phyloP scores from a whole-genome alignment of 495 filamentous ascomycete species.

The Extremus antarcticus region DNA sequence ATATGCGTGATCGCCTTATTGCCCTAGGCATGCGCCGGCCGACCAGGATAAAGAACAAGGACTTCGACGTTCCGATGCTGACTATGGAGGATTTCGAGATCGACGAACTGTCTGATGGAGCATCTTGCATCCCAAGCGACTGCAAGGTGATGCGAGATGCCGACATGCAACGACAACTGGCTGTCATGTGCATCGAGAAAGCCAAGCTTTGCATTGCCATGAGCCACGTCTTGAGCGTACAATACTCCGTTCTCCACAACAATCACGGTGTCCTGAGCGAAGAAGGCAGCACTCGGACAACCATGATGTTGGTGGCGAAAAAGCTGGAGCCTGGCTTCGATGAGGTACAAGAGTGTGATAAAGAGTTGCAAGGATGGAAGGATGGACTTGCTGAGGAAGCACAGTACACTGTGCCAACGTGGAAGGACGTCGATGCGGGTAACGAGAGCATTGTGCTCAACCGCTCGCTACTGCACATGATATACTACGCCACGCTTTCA shows the following conservation, averaged over 20 bases:
- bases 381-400: constrained; percentile 57
- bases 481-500: constrained; percentile 76
- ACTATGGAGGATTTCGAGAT: constrained; percentile 75
- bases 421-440: constrained; percentile 35
- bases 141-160: constrained; percentile 56
- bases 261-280: constrained; percentile 52
- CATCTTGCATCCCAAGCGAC: constrained; percentile 49
- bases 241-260: constrained; percentile 81
- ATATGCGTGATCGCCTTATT: constrained; percentile 79
- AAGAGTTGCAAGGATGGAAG: constrained; percentile 62
- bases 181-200: constrained; percentile 81
- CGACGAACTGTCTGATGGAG: constrained; percentile 49
- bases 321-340: constrained; percentile 68
- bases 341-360: constrained; percentile 61
- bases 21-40: constrained; percentile 83
- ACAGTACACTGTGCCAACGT: constrained; percentile 42
- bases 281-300: constrained; percentile 62
- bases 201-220: constrained; percentile 80
- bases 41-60: constrained; percentile 77
- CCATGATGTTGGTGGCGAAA: constrained; percentile 82
- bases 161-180: constrained; percentile 59
- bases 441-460: constrained; percentile 57
- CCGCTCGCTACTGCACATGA: constrained; percentile 72
- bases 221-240: constrained; percentile 69
- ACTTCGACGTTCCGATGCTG: constrained; percentile 84